Evolutionary conservation across 1,284 basidiomycete species (phyloP).

Genomic region (Malassezia sympodialis): DNA sequence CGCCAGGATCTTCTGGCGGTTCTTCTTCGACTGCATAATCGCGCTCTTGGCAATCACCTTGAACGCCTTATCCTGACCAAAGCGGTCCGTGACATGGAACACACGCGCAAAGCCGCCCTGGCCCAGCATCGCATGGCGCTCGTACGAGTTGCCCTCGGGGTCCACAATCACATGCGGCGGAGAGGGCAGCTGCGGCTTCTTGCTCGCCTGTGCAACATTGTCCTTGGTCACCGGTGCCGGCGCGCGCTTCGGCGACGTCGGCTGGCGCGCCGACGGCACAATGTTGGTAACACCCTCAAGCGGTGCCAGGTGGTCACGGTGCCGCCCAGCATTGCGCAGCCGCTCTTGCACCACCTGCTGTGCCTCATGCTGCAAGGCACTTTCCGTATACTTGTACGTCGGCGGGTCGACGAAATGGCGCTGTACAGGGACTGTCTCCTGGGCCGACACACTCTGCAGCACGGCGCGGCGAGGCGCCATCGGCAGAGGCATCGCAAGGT

Average conservation of each 20-base stretch:
- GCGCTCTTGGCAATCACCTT: conserved; percentile 50
- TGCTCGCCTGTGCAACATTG: conserved; percentile 12
- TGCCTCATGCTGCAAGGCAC: conserved; percentile 10
- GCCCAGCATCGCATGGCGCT: conserved; percentile 34
- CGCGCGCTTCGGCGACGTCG: conserved; percentile 7
- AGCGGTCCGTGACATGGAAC: conserved; percentile 41
- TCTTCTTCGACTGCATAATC: conserved; percentile 48
- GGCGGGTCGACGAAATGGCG: conserved; percentile 1
- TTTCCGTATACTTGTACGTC: conserved; percentile 10
- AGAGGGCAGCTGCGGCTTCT: conserved; percentile 37
- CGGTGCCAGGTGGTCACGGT: conserved; percentile 12
- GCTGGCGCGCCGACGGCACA: conserved; percentile 5
- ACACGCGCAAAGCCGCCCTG: conserved; percentile 49
- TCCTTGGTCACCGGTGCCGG: conserved; percentile 13
- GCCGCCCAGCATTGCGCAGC: conserved; percentile 1
- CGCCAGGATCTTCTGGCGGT: conserved; percentile 67
- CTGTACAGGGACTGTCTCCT: conserved; percentile 17
- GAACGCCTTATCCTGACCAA: conserved; percentile 47
- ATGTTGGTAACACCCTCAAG: conserved; percentile 6
- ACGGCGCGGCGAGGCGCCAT: conserved; percentile 15
- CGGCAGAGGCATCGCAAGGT: conserved; percentile 4
- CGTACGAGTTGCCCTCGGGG: conserved; percentile 26
- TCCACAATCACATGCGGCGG: conserved; percentile 40
- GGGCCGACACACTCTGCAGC: conserved; percentile 15
- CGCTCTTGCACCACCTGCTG: conserved; percentile 5